phyloP scores from a whole-genome alignment of 768 basidiomycete species.

The Tylopilus balloui region DNA sequence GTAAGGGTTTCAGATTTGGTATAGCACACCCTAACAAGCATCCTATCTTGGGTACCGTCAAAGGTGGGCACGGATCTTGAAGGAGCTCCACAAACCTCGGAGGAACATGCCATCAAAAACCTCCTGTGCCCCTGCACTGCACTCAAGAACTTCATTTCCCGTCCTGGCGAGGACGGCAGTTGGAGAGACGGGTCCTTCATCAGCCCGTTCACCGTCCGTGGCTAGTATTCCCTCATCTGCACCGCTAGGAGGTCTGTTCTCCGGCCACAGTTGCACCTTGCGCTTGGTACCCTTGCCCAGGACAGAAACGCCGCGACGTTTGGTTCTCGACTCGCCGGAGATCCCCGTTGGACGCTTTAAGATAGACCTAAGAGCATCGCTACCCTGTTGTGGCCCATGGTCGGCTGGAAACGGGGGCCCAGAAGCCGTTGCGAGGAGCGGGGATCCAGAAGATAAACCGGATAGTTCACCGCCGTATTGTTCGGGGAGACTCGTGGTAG shows the following conservation, averaged over 20 bases:
- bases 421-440: conserved; percentile 16
- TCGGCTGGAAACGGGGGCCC: conserved; percentile 8
- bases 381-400: conserved; percentile 5
- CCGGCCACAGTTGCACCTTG: conserved; percentile 7
- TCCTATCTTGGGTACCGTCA: conserved; percentile 60
- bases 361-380: conserved; percentile 19
- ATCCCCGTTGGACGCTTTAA: conserved; percentile 17
- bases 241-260: conserved; percentile 26
- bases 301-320: conserved; percentile 12
- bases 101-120: conserved; percentile 57
- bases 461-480: conserved; percentile 9
- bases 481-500: conserved; percentile 13
- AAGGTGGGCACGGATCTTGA: not conserved
- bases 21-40: conserved; percentile 77
- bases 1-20: conserved; percentile 50
- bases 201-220: conserved; percentile 2
- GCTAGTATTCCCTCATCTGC: not conserved
- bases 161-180: conserved; percentile 62
- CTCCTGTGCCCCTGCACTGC: conserved; percentile 55
- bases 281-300: conserved; percentile 11
- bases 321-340: conserved; percentile 6
- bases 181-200: conserved; percentile 49
- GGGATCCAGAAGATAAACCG: conserved; percentile 24
- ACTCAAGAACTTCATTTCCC: conserved; percentile 50
- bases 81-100: conserved; percentile 52